Conservation (phyloP, 108 stramenopile genomes). For the Cyclotella distinguenda region DNA sequence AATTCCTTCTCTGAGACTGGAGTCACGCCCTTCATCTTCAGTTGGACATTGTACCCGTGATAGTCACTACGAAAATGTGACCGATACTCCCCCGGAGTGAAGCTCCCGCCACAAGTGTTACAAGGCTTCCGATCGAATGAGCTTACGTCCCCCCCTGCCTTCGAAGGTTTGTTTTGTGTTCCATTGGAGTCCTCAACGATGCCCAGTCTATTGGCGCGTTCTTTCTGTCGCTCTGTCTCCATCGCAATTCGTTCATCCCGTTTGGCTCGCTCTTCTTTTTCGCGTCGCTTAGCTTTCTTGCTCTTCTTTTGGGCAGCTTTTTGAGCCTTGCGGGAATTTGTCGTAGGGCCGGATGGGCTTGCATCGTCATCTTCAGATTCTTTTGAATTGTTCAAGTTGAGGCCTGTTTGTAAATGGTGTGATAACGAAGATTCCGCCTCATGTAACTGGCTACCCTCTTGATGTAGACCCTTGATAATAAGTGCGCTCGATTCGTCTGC, state of each 20-base stretch:
- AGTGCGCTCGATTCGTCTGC: conserved; percentile 16
- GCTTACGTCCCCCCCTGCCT: conserved; percentile 17
- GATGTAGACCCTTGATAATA: too few relatives aligned
- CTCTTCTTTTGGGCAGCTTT: conserved; percentile 84
- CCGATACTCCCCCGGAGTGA: conserved; percentile 69
- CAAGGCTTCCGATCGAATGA: too few relatives aligned
- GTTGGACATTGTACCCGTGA: conserved; percentile 95
- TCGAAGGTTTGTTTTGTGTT: neutral
- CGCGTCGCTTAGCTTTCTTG: conserved; percentile 73
- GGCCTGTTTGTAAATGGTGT: conserved; percentile 8
- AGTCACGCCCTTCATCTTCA: conserved; percentile 77
- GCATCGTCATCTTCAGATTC: conserved; percentile 1
- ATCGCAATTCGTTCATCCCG: conserved; percentile 32
- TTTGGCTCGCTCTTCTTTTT: conserved; percentile 57
- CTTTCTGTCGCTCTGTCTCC: conserved; percentile 38
- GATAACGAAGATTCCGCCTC: conserved; percentile 11
- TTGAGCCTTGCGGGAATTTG: conserved; percentile 36
- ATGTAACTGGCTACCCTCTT: neutral
- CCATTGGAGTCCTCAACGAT: neutral
- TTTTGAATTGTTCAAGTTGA: neutral
- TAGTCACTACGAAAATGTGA: conserved; percentile 93
- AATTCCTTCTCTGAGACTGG: conserved; percentile 82
- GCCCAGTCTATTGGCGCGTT: conserved; percentile 34
- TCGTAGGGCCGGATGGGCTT: neutral
- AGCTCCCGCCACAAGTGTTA: conserved; percentile 86